Evolutionary conservation across 768 basidiomycete species (phyloP).

Genomic region (Nidularia pulvinata): DNA sequence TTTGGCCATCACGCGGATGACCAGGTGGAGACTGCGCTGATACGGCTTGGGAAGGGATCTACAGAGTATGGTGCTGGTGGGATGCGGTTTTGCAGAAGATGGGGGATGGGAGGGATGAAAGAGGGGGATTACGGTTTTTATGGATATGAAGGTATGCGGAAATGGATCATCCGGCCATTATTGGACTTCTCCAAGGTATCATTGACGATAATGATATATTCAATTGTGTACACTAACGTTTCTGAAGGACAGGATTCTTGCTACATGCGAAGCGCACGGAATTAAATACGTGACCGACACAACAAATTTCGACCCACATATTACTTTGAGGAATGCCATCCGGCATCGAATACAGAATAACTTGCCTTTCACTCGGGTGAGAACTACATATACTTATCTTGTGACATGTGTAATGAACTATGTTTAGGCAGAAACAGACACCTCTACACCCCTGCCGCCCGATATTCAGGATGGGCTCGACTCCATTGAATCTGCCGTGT

Average conservation of each 20-base stretch:
- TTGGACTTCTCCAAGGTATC: constrained; percentile 68
- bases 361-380: constrained; percentile 2
- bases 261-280: constrained; percentile 66
- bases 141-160: constrained; percentile 58
- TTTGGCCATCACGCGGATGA: constrained; percentile 84
- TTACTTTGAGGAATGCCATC: constrained; percentile 75
- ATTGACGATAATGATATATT: neutral
- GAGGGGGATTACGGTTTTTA: constrained; percentile 32
- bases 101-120: constrained; percentile 69
- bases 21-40: constrained; percentile 79
- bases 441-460: constrained; percentile 14
- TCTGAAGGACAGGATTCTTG: constrained; percentile 74
- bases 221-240: constrained; percentile 1
- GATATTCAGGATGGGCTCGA: constrained; percentile 28
- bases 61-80: constrained; percentile 58
- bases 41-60: constrained; percentile 64
- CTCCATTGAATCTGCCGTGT: constrained; percentile 24
- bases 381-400: too few relatives aligned
- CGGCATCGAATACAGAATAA: constrained; percentile 40
- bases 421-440: too few relatives aligned
- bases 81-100: constrained; percentile 67
- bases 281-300: constrained; percentile 65
- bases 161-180: constrained; percentile 75
- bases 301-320: constrained; percentile 73
- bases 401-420: too few relatives aligned